Evolutionary conservation across 192 early-diverging fungal species (phyloP).

Genomic region (Linnemannia elongata): DNA sequence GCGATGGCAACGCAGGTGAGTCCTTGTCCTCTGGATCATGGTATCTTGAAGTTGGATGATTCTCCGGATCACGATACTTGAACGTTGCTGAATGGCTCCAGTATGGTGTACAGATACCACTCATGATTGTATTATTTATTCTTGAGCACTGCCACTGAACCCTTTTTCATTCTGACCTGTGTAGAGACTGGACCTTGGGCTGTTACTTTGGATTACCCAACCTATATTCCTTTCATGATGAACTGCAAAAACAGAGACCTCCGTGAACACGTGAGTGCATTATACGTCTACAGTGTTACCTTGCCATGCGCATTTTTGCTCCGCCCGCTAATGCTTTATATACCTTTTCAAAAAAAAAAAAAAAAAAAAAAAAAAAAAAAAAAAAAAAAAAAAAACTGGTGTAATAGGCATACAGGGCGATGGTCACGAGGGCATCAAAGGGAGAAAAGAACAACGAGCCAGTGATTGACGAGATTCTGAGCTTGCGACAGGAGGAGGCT

Average conservation of each 20-base stretch:
- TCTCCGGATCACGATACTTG: no score
- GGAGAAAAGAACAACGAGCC: conserved; percentile 66
- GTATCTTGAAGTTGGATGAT: neutral
- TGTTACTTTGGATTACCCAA: conserved; percentile 68
- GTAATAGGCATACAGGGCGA: conserved; percentile 61
- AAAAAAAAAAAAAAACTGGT: no score
- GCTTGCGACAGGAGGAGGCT: conserved; percentile 66
- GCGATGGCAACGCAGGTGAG: conserved; percentile 45
- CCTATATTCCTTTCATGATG: conserved; percentile 69
- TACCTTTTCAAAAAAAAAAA: neutral
- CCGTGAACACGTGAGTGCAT: conserved; percentile 58
- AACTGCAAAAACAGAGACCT: conserved; percentile 66
- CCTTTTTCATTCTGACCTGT: neutral
- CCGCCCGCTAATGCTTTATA: no score
- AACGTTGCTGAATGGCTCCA: neutral
- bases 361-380: no score
- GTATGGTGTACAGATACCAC: no score
- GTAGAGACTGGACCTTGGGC: conserved; percentile 62
- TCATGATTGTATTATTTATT: neutral
- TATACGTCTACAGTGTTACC: neutral
- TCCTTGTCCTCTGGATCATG: neutral
- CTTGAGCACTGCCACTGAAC: neutral
- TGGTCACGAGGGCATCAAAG: conserved; percentile 64
- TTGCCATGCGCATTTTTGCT: neutral
- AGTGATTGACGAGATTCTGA: conserved; percentile 68